Percentiles rank a stretch among this genome's conserved stretches.
phyloP scores from a whole-genome alignment of 441 rosid species.

The Mallotus repandus region DNA sequence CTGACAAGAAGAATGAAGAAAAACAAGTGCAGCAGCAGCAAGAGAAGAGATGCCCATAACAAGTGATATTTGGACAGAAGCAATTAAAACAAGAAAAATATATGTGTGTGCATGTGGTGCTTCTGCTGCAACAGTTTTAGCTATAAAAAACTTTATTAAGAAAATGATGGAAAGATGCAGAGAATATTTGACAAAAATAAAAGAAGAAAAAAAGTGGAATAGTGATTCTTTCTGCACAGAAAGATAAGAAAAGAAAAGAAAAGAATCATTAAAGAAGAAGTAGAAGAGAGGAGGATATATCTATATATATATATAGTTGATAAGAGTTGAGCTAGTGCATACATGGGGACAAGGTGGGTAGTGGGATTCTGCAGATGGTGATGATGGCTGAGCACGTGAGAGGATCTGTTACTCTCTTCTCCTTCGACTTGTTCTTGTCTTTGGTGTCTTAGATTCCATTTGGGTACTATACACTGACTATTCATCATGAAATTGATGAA shows the following conservation, averaged over 20 bases:
- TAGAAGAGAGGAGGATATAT: too few relatives aligned
- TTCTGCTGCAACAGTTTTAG: not conserved
- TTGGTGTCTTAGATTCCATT: constrained; percentile 34
- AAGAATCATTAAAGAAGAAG: not conserved
- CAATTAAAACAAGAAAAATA: not conserved
- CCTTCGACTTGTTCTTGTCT: constrained; percentile 31
- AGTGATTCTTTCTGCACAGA: not conserved
- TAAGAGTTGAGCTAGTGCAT: not conserved
- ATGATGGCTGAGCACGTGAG: constrained; percentile 15
- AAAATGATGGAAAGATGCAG: not conserved
- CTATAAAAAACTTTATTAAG: not conserved
- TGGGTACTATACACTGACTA: constrained; percentile 37
- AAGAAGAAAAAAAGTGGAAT: not conserved
- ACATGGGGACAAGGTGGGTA: not conserved
- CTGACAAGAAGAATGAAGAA: not conserved
- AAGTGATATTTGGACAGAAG: not conserved
- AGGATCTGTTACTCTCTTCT: constrained; percentile 23
- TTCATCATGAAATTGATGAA: constrained; percentile 17
- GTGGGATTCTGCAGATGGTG: constrained; percentile 15
- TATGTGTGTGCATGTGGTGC: not conserved
- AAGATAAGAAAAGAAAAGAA: not conserved
- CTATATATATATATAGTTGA: too few relatives aligned
- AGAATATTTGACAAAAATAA: not conserved
- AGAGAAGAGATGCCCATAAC: not conserved
- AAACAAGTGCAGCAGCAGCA: not conserved